Conservation (phyloP, 73 alveolate genomes). For the Paraurostyla sp. region DNA sequence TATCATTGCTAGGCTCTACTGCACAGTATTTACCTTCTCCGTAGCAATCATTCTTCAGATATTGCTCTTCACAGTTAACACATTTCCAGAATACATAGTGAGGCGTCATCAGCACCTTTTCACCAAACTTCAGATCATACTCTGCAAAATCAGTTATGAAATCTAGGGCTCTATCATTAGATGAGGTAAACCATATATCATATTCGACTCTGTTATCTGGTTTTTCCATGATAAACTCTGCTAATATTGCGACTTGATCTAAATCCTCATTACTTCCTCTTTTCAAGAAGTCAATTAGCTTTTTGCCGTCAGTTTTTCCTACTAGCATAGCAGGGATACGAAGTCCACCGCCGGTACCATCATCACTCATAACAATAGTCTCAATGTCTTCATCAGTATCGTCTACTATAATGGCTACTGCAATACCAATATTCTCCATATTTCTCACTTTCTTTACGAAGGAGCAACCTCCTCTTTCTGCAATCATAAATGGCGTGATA, state of each 20-base stretch:
- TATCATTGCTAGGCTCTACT: constrained; percentile 65
- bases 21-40: constrained; percentile 84
- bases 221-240: constrained; percentile 58
- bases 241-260: constrained; percentile 20
- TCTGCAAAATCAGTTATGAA: constrained; percentile 64
- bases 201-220: constrained; percentile 81
- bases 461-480: constrained; percentile 91
- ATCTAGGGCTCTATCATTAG: constrained; percentile 56
- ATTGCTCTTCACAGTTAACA: constrained; percentile 55
- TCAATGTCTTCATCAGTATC: constrained; percentile 70
- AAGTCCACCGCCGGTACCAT: constrained; percentile 95
- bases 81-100: constrained; percentile 81
- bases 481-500: constrained; percentile 77
- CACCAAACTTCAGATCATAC: constrained; percentile 45
- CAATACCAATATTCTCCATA: constrained; percentile 86
- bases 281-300: constrained; percentile 65
- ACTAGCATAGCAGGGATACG: constrained; percentile 89
- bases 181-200: constrained; percentile 77
- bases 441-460: constrained; percentile 89
- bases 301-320: constrained; percentile 81
- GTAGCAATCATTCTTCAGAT: constrained; percentile 60
- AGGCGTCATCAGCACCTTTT: constrained; percentile 67
- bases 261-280: constrained; percentile 50
- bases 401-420: constrained; percentile 85
- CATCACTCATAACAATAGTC: constrained; percentile 90